Percentiles rank a stretch among this genome's conserved stretches.
Evolutionary conservation across 2,329 filamentous ascomycete genomes (phyloP).

Genomic region (Didymella keratinophila): DNA sequence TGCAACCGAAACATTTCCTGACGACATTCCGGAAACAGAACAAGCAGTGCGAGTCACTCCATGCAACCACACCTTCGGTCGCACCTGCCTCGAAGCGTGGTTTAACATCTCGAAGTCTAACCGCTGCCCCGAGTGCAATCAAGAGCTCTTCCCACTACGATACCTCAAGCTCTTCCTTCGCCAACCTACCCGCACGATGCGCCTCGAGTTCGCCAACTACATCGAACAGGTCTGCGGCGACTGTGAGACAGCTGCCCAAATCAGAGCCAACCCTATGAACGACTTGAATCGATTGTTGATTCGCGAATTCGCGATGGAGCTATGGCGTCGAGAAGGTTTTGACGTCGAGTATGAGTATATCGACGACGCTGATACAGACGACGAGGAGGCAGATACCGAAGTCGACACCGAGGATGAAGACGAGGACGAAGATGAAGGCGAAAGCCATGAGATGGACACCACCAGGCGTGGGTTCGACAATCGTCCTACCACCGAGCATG

Average conservation of each 20-base stretch:
- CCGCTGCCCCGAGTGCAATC: constrained; percentile 8
- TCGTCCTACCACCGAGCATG: too few species aligned
- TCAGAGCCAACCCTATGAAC: not conserved
- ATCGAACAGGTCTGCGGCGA: constrained; percentile 1
- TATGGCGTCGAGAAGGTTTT: not conserved
- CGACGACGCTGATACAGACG: not conserved
- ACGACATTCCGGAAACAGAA: not conserved
- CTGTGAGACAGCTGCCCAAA: not conserved
- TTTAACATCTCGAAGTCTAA: not conserved
- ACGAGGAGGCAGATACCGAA: not conserved
- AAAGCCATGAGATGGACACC: not conserved
- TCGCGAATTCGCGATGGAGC: not conserved
- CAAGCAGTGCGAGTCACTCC: not conserved
- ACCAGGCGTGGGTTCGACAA: not conserved
- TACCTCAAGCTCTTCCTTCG: constrained; percentile 1
- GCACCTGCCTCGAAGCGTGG: constrained; percentile 2
- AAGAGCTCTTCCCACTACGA: not conserved
- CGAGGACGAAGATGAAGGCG: not conserved
- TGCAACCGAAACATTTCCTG: not conserved
- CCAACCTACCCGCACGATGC: not conserved
- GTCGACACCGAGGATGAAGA: not conserved
- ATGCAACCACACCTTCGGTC: constrained; percentile 4
- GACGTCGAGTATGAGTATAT: constrained; percentile 1
- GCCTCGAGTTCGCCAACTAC: not conserved
- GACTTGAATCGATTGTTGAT: not conserved